Percentiles rank a stretch among this genome's conserved stretches.
Evolutionary conservation across 495 filamentous ascomycete species (phyloP).

Genomic region (Penicillium coprophilum): DNA sequence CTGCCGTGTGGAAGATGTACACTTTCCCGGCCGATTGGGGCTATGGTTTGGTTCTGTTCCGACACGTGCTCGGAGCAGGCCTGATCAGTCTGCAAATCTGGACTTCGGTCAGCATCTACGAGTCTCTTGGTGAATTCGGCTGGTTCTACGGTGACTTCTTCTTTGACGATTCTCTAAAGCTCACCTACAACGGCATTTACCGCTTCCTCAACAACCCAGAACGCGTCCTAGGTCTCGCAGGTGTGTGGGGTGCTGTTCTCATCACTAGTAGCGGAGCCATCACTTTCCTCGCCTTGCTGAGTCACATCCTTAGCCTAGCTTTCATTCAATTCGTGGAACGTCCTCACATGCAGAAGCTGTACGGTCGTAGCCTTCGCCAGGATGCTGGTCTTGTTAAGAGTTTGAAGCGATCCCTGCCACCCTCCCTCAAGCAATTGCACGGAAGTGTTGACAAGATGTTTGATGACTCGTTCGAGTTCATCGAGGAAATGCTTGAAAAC

Average conservation of each 20-base stretch:
- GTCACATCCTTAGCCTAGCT: constrained; percentile 77
- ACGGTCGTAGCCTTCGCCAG: constrained; percentile 76
- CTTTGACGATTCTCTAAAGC: constrained; percentile 74
- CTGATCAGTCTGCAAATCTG: constrained; percentile 86
- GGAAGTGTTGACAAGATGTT: constrained; percentile 85
- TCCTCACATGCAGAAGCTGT: constrained; percentile 98
- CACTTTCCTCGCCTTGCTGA: constrained; percentile 78
- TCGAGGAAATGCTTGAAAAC: constrained; percentile 86
- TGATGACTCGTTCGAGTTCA: constrained; percentile 76
- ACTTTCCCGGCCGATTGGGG: constrained; percentile 77
- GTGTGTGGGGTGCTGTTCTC: constrained; percentile 92
- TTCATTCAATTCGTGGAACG: constrained; percentile 95
- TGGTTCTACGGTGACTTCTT: constrained; percentile 99
- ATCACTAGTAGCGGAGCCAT: constrained; percentile 85
- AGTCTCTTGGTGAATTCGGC: constrained; percentile 94
- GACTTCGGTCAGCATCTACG: constrained; percentile 92
- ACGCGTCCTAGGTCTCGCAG: constrained; percentile 86
- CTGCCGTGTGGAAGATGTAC: constrained; percentile 97
- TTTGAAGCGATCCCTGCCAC: constrained; percentile 81
- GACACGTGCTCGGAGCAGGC: constrained; percentile 79
- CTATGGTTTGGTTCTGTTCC: constrained; percentile 77
- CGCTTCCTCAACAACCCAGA: constrained; percentile 98
- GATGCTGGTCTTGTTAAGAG: constrained; percentile 91
- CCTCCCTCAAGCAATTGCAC: constrained; percentile 72
- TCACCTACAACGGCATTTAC: constrained; percentile 96